These are phyloP conservation scores for Chaetomiaceae sp. DNA, from an alignment of 2,329 filamentous ascomycete species.

Conservation along the genomic window DNA sequence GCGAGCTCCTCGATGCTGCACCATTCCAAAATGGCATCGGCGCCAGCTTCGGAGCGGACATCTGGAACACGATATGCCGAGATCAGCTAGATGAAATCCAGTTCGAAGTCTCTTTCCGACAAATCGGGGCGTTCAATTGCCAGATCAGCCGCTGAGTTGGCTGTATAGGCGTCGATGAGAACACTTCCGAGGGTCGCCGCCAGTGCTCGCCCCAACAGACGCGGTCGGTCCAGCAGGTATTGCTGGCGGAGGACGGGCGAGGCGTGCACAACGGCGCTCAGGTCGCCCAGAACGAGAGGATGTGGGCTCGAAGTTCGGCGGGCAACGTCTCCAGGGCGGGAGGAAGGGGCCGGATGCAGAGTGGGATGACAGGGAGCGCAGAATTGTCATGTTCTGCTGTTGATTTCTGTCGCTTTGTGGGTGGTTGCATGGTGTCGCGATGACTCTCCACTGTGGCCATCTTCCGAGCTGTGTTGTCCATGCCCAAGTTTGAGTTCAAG, in stretches of 20 bases:
- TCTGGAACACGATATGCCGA: too few relatives aligned
- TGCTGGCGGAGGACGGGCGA: not conserved
- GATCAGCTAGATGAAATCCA: too few relatives aligned
- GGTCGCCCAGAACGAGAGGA: not conserved
- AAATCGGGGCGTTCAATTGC: too few relatives aligned
- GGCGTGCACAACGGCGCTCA: not conserved
- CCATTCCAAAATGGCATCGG: not conserved
- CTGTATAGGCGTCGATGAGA: constrained; percentile 14
- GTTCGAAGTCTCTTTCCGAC: not conserved
- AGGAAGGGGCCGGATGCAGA: too few relatives aligned
- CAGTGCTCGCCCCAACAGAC: not conserved
- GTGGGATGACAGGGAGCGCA: too few relatives aligned
- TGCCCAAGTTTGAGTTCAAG: too few relatives aligned
- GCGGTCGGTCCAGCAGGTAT: not conserved
- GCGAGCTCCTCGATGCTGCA: not conserved
- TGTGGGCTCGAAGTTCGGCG: not conserved
- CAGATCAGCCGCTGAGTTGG: constrained; percentile 7
- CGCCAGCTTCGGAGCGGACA: too few relatives aligned
- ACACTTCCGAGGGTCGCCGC: constrained; percentile 17
- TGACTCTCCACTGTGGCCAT: too few relatives aligned
- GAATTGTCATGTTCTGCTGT: too few relatives aligned
- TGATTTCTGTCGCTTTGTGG: too few relatives aligned
- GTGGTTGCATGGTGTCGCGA: too few relatives aligned
- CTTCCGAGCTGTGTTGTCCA: too few relatives aligned
- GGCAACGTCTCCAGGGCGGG: not conserved